Conservation (phyloP, 164 flowering plant species). For the Liquidambar formosana region DNA sequence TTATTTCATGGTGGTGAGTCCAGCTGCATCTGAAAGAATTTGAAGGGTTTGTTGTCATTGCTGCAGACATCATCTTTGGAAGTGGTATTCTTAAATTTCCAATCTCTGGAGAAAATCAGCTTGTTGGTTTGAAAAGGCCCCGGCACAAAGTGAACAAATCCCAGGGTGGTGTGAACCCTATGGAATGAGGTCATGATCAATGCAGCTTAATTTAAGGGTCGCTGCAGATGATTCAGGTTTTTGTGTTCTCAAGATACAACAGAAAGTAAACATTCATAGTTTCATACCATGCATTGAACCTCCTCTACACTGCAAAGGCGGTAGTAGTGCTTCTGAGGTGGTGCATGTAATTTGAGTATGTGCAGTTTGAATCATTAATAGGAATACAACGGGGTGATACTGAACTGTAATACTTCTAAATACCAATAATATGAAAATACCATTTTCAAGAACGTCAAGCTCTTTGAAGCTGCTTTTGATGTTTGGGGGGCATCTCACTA, state of each 20-base stretch:
- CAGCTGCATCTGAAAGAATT: conserved; percentile 7
- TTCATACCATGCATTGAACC: background rate
- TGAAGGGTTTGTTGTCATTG: conserved; percentile 1
- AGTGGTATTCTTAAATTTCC: background rate
- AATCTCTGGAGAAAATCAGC: background rate
- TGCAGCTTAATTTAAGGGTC: background rate
- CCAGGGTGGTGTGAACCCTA: background rate
- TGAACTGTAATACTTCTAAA: background rate
- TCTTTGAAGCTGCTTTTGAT: background rate
- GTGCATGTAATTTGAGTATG: background rate
- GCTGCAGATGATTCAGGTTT: too few relatives aligned
- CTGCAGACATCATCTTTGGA: background rate
- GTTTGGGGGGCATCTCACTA: background rate
- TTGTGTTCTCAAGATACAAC: too few relatives aligned
- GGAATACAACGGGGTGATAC: background rate
- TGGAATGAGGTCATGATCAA: background rate
- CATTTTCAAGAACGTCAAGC: background rate
- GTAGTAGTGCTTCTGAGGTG: background rate
- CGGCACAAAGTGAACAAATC: background rate
- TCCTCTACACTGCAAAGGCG: background rate
- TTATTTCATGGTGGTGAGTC: background rate
- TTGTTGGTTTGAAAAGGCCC: background rate
- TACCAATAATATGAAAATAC: background rate
- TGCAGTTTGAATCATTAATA: background rate
- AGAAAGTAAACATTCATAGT: too few relatives aligned